A percentile compares a stretch with the other conserved stretches of the same genome.
phyloP scores from a whole-genome alignment of 495 filamentous ascomycete species.

The Rhypophila decipiens region DNA sequence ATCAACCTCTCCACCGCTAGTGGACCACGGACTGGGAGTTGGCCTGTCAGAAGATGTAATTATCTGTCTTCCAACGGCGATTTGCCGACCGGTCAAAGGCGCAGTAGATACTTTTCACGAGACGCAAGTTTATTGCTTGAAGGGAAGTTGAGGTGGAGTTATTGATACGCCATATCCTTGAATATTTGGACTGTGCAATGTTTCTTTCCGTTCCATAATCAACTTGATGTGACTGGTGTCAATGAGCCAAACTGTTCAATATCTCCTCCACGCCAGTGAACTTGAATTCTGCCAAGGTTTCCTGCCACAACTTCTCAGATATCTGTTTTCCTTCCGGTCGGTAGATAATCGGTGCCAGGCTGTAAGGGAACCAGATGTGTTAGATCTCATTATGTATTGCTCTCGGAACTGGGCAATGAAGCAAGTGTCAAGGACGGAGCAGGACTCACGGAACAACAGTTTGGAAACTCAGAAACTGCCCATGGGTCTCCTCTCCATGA shows the following conservation, averaged over 20 bases:
- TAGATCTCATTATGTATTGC: slow-evolving; percentile 21
- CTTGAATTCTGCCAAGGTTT: not conserved
- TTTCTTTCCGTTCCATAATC: too few species aligned
- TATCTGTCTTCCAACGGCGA: slow-evolving; percentile 29
- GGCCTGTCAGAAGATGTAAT: slow-evolving; percentile 41
- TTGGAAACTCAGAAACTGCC: slow-evolving; percentile 9
- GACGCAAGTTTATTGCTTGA: too few species aligned
- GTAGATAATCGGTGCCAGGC: slow-evolving; percentile 11
- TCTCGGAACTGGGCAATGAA: slow-evolving; percentile 28
- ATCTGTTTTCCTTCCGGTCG: not conserved
- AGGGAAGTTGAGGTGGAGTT: too few species aligned
- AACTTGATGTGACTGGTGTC: too few species aligned
- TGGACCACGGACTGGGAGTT: slow-evolving; percentile 49
- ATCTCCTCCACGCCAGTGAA: not conserved
- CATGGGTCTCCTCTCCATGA: slow-evolving; percentile 9
- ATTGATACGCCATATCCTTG: too few species aligned
- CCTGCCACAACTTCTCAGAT: not conserved
- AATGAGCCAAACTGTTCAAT: not conserved
- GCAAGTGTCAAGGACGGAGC: too few species aligned
- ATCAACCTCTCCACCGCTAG: slow-evolving; percentile 43
- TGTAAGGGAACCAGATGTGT: not conserved
- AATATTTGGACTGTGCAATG: too few species aligned
- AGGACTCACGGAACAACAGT: slow-evolving; percentile 10
- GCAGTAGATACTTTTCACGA: too few species aligned
- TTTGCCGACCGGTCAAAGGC: slow-evolving; percentile 11